A percentile compares a stretch with the other conserved stretches of the same genome.
Conservation (phyloP, 352 stramenopile species). For the Pythium oligandrum region DNA sequence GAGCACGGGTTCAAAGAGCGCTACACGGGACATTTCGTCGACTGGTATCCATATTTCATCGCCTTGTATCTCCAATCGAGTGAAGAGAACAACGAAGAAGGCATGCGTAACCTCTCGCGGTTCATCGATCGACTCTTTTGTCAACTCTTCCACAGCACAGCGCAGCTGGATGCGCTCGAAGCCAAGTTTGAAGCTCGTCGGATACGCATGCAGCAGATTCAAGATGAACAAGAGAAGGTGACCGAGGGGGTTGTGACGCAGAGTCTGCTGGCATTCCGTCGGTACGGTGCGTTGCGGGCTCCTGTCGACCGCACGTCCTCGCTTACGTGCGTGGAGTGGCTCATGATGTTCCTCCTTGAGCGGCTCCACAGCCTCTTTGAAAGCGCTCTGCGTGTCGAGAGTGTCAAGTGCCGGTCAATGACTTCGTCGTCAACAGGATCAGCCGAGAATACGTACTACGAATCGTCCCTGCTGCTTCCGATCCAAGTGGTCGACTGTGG, state of each 20-base stretch:
- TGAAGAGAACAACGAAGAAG: slow-evolving; percentile 68
- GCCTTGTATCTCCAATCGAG: slow-evolving; percentile 60
- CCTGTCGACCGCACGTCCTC: slow-evolving; percentile 7
- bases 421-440: too few species aligned
- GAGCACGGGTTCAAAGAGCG: slow-evolving; percentile 76
- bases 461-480: slow-evolving; percentile 9
- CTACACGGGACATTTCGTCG: slow-evolving; percentile 79
- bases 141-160: slow-evolving; percentile 79
- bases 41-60: slow-evolving; percentile 80
- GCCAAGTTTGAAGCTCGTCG: slow-evolving; percentile 20
- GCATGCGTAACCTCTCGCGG: slow-evolving; percentile 67
- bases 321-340: slow-evolving; percentile 50
- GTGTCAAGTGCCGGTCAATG: slow-evolving; percentile 13
- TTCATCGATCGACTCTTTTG: slow-evolving; percentile 85
- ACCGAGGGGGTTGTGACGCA: slow-evolving; percentile 3
- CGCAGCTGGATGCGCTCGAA: slow-evolving; percentile 68
- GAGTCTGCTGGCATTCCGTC: neutral
- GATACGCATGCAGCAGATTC: neutral
- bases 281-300: neutral
- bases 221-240: neutral
- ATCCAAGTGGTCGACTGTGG: slow-evolving; percentile 61
- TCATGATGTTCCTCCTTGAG: slow-evolving; percentile 61
- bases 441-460: slow-evolving; percentile 1
- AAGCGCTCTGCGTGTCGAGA: slow-evolving; percentile 53
- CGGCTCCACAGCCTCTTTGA: slow-evolving; percentile 65